A percentile compares a stretch with the other conserved stretches of the same genome.
phyloP scores from a whole-genome alignment of 129 eudicot genomes.

The Pulicaria dysenterica region DNA sequence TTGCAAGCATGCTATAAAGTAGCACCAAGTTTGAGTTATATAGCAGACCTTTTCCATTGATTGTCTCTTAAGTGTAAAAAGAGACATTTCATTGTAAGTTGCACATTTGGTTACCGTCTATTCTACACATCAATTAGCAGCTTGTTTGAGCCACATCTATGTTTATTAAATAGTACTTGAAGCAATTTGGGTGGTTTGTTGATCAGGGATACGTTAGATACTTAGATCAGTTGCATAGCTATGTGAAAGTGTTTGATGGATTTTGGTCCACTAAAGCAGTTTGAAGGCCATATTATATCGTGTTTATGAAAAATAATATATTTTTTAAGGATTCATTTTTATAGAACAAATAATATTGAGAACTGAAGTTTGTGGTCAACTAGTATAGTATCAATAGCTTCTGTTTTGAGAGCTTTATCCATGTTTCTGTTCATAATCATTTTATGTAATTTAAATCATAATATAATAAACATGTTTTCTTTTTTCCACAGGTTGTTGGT shows the following conservation, averaged over 20 bases:
- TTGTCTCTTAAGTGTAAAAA: neutral
- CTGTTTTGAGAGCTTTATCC: neutral
- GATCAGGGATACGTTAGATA: neutral
- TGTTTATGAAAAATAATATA: too few relatives aligned
- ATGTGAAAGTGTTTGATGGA: conserved; percentile 16
- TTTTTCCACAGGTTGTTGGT: conserved; percentile 77
- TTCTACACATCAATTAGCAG: neutral
- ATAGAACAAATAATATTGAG: neutral
- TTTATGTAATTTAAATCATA: neutral
- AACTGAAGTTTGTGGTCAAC: neutral
- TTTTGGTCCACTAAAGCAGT: conserved; percentile 4
- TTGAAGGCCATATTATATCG: neutral
- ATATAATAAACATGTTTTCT: conserved; percentile 20
- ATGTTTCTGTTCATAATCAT: conserved; percentile 8
- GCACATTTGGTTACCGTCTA: neutral
- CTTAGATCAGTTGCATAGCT: conserved; percentile 8
- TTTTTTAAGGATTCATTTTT: neutral
- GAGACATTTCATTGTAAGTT: conserved; percentile 3
- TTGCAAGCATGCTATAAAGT: conserved; percentile 14
- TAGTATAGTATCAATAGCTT: neutral
- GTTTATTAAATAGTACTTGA: neutral
- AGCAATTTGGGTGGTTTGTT: conserved; percentile 13
- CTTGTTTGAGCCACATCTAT: neutral
- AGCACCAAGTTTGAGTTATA: conserved; percentile 4
- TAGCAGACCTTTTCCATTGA: neutral